Evolutionary conservation across 352 stramenopile species (phyloP).

Genomic region (Globisporangium cederbergense): DNA sequence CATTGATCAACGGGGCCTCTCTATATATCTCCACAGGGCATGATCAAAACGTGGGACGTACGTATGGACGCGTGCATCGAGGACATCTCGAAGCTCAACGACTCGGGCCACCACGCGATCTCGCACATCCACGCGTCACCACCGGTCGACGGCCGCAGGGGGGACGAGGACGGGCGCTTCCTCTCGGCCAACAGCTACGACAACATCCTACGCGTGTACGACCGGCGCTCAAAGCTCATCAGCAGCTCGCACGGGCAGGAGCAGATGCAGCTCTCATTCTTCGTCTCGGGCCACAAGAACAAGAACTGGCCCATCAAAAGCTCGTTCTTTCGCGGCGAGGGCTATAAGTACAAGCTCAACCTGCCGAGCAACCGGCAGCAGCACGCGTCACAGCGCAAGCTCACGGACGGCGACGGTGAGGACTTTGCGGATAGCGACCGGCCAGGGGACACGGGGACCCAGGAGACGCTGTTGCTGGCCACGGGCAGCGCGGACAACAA

Average conservation of each 20-base stretch:
- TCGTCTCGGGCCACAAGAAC: conserved; percentile 85
- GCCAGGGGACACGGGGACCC: conserved; percentile 31
- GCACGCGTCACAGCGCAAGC: conserved; percentile 44
- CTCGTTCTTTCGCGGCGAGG: conserved; percentile 84
- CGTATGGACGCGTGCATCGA: conserved; percentile 77
- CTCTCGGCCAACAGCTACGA: conserved; percentile 87
- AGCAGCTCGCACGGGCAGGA: conserved; percentile 66
- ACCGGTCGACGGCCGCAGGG: conserved; percentile 44
- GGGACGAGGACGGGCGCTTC: conserved; percentile 77
- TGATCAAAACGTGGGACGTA: conserved; percentile 87
- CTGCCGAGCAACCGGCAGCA: conserved; percentile 42
- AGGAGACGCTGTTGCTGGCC: conserved; percentile 75
- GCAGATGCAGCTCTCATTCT: conserved; percentile 76
- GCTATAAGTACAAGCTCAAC: conserved; percentile 83
- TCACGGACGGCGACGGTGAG: conserved; percentile 76
- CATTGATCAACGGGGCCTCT: too few relatives aligned
- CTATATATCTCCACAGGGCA: conserved; percentile 30
- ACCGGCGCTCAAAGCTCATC: conserved; percentile 80
- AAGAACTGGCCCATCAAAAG: conserved; percentile 92
- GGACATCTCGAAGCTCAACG: conserved; percentile 76
- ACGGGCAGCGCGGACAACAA: conserved; percentile 86
- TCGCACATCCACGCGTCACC: conserved; percentile 82
- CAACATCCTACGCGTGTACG: conserved; percentile 88
- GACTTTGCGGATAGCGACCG: conserved; percentile 56
- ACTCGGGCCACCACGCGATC: conserved; percentile 73